These are phyloP conservation scores for Kodamaea alishanica DNA, from an alignment of 1,139 yeast genomes.

Conservation along the genomic window DNA sequence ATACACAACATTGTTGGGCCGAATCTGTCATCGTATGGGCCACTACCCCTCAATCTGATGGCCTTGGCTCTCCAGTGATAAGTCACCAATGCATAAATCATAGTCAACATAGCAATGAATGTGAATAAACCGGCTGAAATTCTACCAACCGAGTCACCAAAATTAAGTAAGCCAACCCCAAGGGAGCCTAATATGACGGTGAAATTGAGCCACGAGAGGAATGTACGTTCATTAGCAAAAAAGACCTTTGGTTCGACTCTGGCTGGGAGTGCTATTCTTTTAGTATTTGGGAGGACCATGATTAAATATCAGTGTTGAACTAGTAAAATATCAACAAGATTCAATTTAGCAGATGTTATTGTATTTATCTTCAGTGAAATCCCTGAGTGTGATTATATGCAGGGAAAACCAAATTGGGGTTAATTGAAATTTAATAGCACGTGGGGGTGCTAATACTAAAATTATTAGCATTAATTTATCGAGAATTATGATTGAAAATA, in stretches of 20 bases:
- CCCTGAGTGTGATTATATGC: background rate
- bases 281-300: conserved; percentile 22
- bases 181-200: conserved; percentile 95
- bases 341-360: no score
- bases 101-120: conserved; percentile 91
- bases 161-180: conserved; percentile 92
- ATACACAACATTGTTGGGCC: conserved; percentile 99
- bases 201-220: conserved; percentile 95
- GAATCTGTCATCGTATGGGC: conserved; percentile 96
- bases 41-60: conserved; percentile 92
- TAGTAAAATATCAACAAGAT: no score
- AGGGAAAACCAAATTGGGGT: background rate
- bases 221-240: conserved; percentile 98
- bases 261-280: conserved; percentile 95
- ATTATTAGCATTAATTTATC: no score
- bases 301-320: no score
- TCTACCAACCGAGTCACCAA: conserved; percentile 92
- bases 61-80: conserved; percentile 99
- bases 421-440: no score
- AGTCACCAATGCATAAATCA: conserved; percentile 91
- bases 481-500: no score
- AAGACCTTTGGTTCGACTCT: conserved; percentile 98
- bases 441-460: no score
- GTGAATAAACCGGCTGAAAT: conserved; percentile 94
- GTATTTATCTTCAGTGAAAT: background rate